Conservation (phyloP, 805 yeast species). For the Kluyveromyces siamensis region DNA sequence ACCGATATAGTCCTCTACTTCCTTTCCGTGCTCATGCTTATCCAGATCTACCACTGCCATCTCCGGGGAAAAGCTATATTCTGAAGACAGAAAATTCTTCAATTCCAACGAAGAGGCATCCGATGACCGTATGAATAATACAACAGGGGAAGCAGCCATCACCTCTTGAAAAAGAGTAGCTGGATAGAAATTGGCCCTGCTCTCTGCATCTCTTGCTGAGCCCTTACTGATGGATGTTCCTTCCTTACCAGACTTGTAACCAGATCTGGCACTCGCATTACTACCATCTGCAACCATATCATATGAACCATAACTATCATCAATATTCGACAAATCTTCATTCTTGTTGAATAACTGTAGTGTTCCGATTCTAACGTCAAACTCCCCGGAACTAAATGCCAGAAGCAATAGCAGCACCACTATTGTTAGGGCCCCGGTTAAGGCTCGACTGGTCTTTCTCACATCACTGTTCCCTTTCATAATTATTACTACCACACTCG, state of each 20-base stretch:
- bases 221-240: background rate
- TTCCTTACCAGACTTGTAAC: background rate
- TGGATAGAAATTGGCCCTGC: constrained; percentile 1
- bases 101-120: constrained; percentile 67
- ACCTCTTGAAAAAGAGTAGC: constrained; percentile 38
- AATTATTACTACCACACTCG: background rate
- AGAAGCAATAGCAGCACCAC: background rate
- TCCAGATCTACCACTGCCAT: constrained; percentile 76
- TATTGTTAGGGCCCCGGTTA: background rate
- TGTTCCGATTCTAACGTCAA: background rate
- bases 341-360: background rate
- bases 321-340: background rate
- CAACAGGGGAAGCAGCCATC: constrained; percentile 52
- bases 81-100: constrained; percentile 50
- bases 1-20: constrained; percentile 55
- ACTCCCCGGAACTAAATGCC: background rate
- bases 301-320: background rate
- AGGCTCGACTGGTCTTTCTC: background rate
- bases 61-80: constrained; percentile 60
- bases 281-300: background rate
- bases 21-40: constrained; percentile 59
- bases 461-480: background rate
- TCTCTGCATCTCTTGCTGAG: background rate
- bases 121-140: constrained; percentile 38
- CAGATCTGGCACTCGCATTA: background rate